Percentiles rank a stretch among this genome's conserved stretches.
phyloP scores from a whole-genome alignment of 2,329 filamentous ascomycete species.

The Cercospora sp. region DNA sequence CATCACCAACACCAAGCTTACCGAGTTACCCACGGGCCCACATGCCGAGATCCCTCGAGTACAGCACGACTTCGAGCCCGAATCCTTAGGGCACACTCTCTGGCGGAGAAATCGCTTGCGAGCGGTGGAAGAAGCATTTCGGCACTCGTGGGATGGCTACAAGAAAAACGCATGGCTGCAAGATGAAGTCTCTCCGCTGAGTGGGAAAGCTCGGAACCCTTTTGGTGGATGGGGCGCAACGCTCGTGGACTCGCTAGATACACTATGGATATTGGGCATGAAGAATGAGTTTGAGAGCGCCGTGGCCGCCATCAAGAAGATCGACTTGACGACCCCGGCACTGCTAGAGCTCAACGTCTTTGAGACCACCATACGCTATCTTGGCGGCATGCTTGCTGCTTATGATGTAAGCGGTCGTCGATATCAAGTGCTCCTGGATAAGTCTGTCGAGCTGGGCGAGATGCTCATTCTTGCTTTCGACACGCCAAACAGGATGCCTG shows the following conservation, averaged over 20 bases:
- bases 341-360: conserved; percentile 62
- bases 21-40: conserved; percentile 69
- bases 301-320: conserved; percentile 56
- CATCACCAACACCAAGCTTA: conserved; percentile 63
- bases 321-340: conserved; percentile 61
- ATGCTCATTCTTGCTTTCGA: conserved; percentile 67
- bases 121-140: conserved; percentile 71
- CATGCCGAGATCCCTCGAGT: conserved; percentile 71
- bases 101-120: conserved; percentile 64
- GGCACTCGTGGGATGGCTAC: conserved; percentile 80
- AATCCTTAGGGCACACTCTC: conserved; percentile 60
- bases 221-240: conserved; percentile 94
- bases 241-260: conserved; percentile 73
- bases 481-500: conserved; percentile 67
- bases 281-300: conserved; percentile 66
- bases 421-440: conserved; percentile 54
- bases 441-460: conserved; percentile 64
- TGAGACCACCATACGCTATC: conserved; percentile 70
- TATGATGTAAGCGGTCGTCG: conserved; percentile 62
- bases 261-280: conserved; percentile 71
- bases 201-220: conserved; percentile 59
- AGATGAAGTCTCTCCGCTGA: conserved; percentile 74
- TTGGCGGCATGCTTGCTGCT: conserved; percentile 68
- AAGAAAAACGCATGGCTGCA: conserved; percentile 77
- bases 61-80: conserved; percentile 68